Base-by-base conservation (phyloP, 345 rosid genomes). In the Eutrema japonicum region DNA sequence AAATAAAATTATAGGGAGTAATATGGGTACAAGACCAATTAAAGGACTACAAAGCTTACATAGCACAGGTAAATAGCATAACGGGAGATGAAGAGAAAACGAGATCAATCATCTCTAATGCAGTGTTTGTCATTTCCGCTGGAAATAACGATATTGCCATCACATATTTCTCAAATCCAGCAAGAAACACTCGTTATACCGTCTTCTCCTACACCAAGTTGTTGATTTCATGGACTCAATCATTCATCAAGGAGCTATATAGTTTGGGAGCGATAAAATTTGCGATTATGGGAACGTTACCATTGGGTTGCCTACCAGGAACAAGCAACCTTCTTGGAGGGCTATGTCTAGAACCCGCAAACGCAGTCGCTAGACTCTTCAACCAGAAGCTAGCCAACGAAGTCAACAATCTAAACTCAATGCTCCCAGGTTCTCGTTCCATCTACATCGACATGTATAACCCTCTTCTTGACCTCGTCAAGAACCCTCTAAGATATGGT, bases 121-220 rank as follows among this genome's bases (percentile, higher is more conserved):
- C 82, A 61, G 14, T 87, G 5, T 83, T 48, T 64, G 10, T 84
- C 0, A 74, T 84, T 18, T 79, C 79, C 5, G 72, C 83, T 10
- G 85, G 92, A n/a, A 87, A 83, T 69, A 76, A 87, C 52, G 92
- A 89, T 84, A 66, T 89, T n/a, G 92, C 78, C 41, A 78, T 79
- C 51, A 83, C 80, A 7, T 89, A 82, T 67, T 79, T 80, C 43
- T 2, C 6, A 0, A 56, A 73, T 26, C 82, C 73, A 2, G 40
- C 43, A 10, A 72, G 87, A 65, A 58, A 62, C 60, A 81, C 66
- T 37, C 75, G 59, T 10, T 50, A 83, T 11, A 80, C 79, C 48
- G 43, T 82, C 5, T 64, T 78, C 55, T 70, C 86, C 8, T 88
- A 88, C 63, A 82, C 90, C 2, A 71, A 84, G 72, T 42, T 82